These are phyloP conservation scores for Xylaria flabelliformis DNA, from an alignment of 495 filamentous ascomycete species.

Conservation along the genomic window DNA sequence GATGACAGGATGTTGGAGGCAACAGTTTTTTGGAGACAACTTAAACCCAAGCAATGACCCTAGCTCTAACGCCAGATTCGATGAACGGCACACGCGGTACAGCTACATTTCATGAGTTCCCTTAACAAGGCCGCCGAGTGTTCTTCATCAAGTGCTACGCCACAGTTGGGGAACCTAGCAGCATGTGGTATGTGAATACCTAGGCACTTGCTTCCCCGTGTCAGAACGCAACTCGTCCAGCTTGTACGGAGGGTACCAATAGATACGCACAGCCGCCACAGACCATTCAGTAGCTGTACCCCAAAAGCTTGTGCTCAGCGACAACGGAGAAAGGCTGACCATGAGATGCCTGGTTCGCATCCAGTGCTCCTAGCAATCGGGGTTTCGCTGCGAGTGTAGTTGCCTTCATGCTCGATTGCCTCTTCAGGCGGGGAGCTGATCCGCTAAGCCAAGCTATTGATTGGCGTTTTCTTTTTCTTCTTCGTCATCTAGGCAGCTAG, in stretches of 20 bases:
- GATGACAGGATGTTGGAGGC: constrained; percentile 17
- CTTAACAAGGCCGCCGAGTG: not conserved
- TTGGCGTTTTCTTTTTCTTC: constrained; percentile 11
- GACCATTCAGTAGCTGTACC: not conserved
- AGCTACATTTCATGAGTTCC: not conserved
- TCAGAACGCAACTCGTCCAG: not conserved
- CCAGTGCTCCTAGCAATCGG: constrained; percentile 10
- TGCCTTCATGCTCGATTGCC: constrained; percentile 21
- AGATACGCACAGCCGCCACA: constrained; percentile 16
- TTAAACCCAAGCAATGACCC: not conserved
- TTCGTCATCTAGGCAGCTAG: not conserved
- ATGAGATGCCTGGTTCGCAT: constrained; percentile 10
- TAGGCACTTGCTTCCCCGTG: not conserved
- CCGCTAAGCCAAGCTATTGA: constrained; percentile 3
- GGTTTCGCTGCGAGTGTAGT: constrained; percentile 18
- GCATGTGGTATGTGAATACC: not conserved
- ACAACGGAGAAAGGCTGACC: not conserved
- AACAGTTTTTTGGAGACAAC: not conserved
- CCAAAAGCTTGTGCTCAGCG: not conserved
- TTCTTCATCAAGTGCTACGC: not conserved
- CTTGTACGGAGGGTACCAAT: not conserved
- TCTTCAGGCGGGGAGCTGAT: not conserved
- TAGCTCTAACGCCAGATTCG: not conserved
- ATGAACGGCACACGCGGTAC: not conserved
- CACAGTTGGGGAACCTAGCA: not conserved